Percentiles rank a stretch among this genome's conserved stretches.
phyloP scores from a whole-genome alignment of 768 basidiomycete genomes.

The Boletellus sp. region DNA sequence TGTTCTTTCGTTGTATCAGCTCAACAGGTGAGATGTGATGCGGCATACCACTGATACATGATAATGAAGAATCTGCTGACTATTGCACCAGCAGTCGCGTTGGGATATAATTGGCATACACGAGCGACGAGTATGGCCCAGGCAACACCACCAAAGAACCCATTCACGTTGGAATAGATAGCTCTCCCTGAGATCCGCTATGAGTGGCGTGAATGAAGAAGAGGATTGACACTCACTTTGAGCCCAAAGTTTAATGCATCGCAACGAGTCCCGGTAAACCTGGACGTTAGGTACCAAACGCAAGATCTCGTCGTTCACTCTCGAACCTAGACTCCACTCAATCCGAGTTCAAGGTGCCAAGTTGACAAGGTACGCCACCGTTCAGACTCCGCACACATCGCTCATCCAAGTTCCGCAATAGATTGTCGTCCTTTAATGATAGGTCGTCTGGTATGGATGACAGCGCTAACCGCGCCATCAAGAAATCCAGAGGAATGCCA shows the following conservation, averaged over 20 bases:
- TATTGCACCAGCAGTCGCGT: conserved; percentile 88
- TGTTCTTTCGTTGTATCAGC: conserved; percentile 32
- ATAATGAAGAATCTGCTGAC: conserved; percentile 98
- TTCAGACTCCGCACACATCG: conserved; percentile 92
- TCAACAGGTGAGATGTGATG: background rate
- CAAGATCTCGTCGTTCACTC: conserved; percentile 94
- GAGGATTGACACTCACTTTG: conserved; percentile 63
- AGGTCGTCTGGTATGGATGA: conserved; percentile 91
- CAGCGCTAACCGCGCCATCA: conserved; percentile 85
- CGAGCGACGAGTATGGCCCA: conserved; percentile 99
- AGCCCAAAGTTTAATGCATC: conserved; percentile 98
- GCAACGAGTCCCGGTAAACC: conserved; percentile 90
- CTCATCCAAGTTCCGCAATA: conserved; percentile 91
- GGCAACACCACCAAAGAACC: conserved; percentile 96
- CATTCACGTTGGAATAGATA: conserved; percentile 97
- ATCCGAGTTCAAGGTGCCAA: conserved; percentile 3
- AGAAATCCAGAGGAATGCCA: conserved; percentile 90
- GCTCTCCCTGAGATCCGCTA: conserved; percentile 63
- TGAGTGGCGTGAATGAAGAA: conserved; percentile 3
- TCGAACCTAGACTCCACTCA: conserved; percentile 58
- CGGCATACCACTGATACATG: conserved; percentile 90
- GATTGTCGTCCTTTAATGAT: conserved; percentile 84
- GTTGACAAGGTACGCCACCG: conserved; percentile 42
- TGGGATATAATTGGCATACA: conserved; percentile 98
- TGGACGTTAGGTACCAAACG: conserved; percentile 91